Evolutionary conservation across 192 early-diverging fungal genomes (phyloP).

Genomic region (Backusella mclennaniae): DNA sequence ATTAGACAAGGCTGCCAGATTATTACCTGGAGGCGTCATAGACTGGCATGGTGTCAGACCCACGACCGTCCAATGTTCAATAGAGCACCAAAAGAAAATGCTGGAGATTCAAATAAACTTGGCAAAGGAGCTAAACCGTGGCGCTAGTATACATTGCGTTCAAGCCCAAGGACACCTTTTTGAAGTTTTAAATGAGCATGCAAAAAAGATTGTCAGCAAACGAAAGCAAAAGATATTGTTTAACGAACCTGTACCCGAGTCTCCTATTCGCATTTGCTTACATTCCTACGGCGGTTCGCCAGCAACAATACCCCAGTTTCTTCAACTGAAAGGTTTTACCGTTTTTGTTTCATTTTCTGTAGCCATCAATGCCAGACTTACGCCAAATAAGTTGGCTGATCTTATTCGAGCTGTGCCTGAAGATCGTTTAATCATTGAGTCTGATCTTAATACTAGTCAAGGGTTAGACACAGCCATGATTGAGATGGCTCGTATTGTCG

Average conservation of each 20-base stretch:
- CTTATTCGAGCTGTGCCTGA: conserved; percentile 73
- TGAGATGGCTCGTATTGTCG: conserved; percentile 53
- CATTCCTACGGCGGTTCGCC: conserved; percentile 84
- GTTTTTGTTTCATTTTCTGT: conserved; percentile 81
- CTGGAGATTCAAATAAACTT: conserved; percentile 70
- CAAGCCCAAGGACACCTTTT: conserved; percentile 65
- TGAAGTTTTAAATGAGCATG: background rate
- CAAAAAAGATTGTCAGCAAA: background rate
- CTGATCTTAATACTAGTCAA: conserved; percentile 65
- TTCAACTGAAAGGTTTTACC: conserved; percentile 25
- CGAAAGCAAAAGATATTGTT: conserved; percentile 37
- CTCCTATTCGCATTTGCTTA: conserved; percentile 71
- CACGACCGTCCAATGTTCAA: conserved; percentile 17
- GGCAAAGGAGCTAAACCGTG: conserved; percentile 59
- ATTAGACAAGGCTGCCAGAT: conserved; percentile 30
- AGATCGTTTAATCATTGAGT: conserved; percentile 78
- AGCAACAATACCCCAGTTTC: conserved; percentile 16
- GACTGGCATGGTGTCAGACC: conserved; percentile 35
- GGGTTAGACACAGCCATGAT: conserved; percentile 54
- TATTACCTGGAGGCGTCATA: conserved; percentile 28
- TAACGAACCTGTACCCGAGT: conserved; percentile 13
- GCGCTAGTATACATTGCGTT: conserved; percentile 79
- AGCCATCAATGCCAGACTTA: conserved; percentile 68
- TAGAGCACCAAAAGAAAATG: conserved; percentile 37
- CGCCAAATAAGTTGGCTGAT: conserved; percentile 51